Conservation (phyloP, 257 asterid species). For the Phtheirospermum japonicum region DNA sequence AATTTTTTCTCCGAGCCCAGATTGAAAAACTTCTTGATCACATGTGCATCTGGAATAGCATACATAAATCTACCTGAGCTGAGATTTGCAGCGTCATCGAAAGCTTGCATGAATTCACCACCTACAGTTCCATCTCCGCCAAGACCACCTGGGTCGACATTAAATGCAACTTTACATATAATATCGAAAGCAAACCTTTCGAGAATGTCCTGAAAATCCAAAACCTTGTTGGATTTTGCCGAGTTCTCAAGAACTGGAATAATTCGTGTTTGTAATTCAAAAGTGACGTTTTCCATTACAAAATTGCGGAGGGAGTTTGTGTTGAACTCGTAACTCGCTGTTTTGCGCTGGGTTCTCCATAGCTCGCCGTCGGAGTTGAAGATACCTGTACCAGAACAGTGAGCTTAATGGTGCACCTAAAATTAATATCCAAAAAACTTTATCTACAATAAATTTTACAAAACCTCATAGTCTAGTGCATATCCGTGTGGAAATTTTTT, state of each 20-base stretch:
- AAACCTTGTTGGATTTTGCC: slow-evolving; percentile 14
- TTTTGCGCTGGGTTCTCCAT: slow-evolving; percentile 77
- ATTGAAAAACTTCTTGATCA: slow-evolving; percentile 49
- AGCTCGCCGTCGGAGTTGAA: slow-evolving; percentile 69
- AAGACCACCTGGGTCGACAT: slow-evolving; percentile 71
- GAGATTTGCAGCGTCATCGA: slow-evolving; percentile 71
- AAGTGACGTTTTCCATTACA: slow-evolving; percentile 54
- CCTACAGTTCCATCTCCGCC: slow-evolving; percentile 60
- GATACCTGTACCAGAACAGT: slow-evolving; percentile 50
- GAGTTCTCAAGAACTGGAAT: slow-evolving; percentile 53
- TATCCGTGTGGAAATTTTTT: no score
- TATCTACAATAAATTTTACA: no score
- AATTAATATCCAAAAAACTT: no score
- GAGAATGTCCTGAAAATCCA: slow-evolving; percentile 72
- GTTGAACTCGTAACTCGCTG: slow-evolving; percentile 86
- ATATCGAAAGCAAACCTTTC: slow-evolving; percentile 86
- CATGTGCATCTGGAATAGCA: slow-evolving; percentile 42
- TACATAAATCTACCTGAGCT: slow-evolving; percentile 77
- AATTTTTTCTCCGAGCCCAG: slow-evolving; percentile 65
- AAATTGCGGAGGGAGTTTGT: slow-evolving; percentile 79
- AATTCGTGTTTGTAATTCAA: slow-evolving; percentile 49
- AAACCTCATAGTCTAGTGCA: no score
- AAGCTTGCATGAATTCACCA: slow-evolving; percentile 71
- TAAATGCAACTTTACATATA: slow-evolving; percentile 67
- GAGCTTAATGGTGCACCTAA: no score